Evolutionary conservation across 352 stramenopile genomes (phyloP).

Genomic region (Phytophthora pini): DNA sequence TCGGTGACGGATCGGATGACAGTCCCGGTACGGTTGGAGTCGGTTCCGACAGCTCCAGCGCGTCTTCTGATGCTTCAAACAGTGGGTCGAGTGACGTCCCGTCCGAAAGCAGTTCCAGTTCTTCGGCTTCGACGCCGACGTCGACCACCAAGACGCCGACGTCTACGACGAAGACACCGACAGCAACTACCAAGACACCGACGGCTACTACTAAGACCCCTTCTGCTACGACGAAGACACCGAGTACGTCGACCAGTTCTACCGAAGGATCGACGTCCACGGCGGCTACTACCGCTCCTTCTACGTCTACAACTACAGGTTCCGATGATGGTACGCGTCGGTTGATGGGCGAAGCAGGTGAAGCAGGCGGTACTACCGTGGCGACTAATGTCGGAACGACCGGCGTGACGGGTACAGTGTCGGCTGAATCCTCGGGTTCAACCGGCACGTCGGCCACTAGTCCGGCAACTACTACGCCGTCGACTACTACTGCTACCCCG

Average conservation of each 20-base stretch:
- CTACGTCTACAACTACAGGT: constrained; percentile 19
- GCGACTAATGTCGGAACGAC: constrained; percentile 9
- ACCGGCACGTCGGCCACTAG: background rate
- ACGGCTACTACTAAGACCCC: constrained; percentile 30
- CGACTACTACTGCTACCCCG: constrained; percentile 21
- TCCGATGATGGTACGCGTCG: constrained; percentile 23
- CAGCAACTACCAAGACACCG: constrained; percentile 33
- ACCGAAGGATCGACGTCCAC: constrained; percentile 17
- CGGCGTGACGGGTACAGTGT: constrained; percentile 12
- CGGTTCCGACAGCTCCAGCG: constrained; percentile 20
- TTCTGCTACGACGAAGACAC: constrained; percentile 14
- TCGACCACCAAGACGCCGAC: constrained; percentile 33
- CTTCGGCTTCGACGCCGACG: constrained; percentile 20
- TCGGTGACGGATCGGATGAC: constrained; percentile 26
- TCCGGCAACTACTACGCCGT: constrained; percentile 4
- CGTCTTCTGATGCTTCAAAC: constrained; percentile 4
- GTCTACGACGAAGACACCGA: constrained; percentile 30
- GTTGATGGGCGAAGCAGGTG: constrained; percentile 20
- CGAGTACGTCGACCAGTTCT: constrained; percentile 27
- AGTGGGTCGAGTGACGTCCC: constrained; percentile 1
- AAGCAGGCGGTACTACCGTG: constrained; percentile 24
- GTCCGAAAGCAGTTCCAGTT: constrained; percentile 8
- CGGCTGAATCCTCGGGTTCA: constrained; percentile 7
- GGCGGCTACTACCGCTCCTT: constrained; percentile 27
- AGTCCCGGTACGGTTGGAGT: constrained; percentile 12